Conservation (phyloP, 176 grass and related monocot genomes). For the Avena sativa region DNA sequence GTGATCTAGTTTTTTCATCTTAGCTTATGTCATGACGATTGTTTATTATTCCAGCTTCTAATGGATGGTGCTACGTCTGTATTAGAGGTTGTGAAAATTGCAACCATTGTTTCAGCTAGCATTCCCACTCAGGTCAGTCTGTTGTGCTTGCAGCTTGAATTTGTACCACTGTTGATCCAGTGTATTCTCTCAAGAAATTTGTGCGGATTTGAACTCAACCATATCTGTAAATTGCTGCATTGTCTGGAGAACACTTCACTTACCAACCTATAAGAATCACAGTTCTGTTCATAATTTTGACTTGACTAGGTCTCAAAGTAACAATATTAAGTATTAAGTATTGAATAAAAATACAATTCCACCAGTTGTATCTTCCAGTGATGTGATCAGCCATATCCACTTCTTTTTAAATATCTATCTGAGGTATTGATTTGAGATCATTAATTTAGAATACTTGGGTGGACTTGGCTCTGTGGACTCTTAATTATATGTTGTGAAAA, state of each 20-base stretch:
- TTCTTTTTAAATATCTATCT: slow-evolving; percentile 1
- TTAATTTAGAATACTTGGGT: slow-evolving; percentile 24
- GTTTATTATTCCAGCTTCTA: slow-evolving; percentile 76
- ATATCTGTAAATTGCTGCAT: slow-evolving; percentile 31
- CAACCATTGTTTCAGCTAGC: slow-evolving; percentile 65
- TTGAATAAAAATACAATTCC: slow-evolving; percentile 39
- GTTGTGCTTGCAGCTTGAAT: slow-evolving; percentile 28
- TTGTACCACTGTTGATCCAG: not conserved
- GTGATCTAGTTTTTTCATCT: slow-evolving; percentile 38
- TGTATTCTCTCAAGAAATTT: slow-evolving; percentile 35
- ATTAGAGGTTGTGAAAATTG: slow-evolving; percentile 78
- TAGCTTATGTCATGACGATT: slow-evolving; percentile 40
- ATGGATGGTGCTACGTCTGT: slow-evolving; percentile 72
- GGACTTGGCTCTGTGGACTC: not conserved
- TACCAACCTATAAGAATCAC: slow-evolving; percentile 17
- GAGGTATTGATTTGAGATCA: slow-evolving; percentile 11
- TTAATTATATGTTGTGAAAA: slow-evolving; percentile 14
- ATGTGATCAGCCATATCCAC: not conserved
- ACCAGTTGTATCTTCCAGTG: slow-evolving; percentile 24
- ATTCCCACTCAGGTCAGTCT: slow-evolving; percentile 84
- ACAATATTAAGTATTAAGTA: not conserved
- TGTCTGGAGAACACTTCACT: slow-evolving; percentile 19
- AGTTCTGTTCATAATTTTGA: slow-evolving; percentile 17
- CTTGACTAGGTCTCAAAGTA: slow-evolving; percentile 23
- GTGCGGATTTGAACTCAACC: not conserved